These are phyloP conservation scores for Calocybe gangraenosa DNA, from an alignment of 768 basidiomycete species.

Conservation along the genomic window DNA sequence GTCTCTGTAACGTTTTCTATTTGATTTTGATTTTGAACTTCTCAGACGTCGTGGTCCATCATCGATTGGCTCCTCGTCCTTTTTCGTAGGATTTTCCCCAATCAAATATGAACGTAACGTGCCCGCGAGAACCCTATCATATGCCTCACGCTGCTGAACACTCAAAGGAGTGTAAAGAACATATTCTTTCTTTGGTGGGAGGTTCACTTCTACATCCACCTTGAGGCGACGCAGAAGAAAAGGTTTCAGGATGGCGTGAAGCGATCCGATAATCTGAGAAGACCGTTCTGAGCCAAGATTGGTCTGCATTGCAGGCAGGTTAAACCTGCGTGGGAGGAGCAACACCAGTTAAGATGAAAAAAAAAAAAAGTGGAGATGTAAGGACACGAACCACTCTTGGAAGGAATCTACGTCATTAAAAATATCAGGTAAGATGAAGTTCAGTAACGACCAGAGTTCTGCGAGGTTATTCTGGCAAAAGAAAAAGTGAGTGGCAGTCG, in stretches of 20 bases:
- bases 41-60: conserved; percentile 25
- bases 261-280: conserved; percentile 63
- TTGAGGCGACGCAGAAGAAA: conserved; percentile 93
- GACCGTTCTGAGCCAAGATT: conserved; percentile 56
- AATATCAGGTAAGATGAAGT: conserved; percentile 93
- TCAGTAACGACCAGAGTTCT: conserved; percentile 93
- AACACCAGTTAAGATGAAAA: no score
- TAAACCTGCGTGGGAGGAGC: conserved; percentile 46
- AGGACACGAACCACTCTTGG: conserved; percentile 68
- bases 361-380: no score
- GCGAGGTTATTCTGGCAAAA: conserved; percentile 98
- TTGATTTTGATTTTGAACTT: conserved; percentile 28
- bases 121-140: conserved; percentile 73
- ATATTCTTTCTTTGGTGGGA: conserved; percentile 95
- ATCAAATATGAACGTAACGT: conserved; percentile 63
- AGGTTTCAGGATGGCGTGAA: conserved; percentile 91
- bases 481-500: conserved; percentile 7
- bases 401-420: conserved; percentile 88
- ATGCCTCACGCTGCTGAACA: conserved; percentile 76
- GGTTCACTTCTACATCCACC: conserved; percentile 70
- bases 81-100: conserved; percentile 27
- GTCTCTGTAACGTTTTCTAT: conserved; percentile 49
- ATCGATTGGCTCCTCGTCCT: conserved; percentile 17
- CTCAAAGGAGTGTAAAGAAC: conserved; percentile 90
- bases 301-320: conserved; percentile 60